phyloP scores from a whole-genome alignment of 306 rosid genomes.

The Oxytropis ochrocephala region DNA sequence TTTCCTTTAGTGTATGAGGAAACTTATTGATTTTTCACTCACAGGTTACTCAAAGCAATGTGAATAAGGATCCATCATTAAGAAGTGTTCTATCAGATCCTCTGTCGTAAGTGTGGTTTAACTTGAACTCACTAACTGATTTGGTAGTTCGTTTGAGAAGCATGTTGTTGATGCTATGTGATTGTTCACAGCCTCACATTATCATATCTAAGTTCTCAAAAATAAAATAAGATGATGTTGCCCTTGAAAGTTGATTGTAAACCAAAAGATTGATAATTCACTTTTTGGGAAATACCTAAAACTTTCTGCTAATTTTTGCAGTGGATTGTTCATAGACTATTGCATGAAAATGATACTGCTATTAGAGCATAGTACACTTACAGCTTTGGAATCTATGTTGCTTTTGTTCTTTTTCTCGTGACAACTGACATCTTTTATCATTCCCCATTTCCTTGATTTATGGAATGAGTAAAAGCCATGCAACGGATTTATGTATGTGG shows the following conservation, averaged over 20 bases:
- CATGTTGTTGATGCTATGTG: constrained; percentile 2
- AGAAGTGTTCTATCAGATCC: constrained; percentile 94
- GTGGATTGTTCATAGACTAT: not conserved
- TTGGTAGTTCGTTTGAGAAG: constrained; percentile 7
- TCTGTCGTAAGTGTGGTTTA: constrained; percentile 67
- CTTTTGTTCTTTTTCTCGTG: not conserved
- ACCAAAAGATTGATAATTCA: not conserved
- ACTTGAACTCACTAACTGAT: not conserved
- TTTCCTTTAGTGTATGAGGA: constrained; percentile 4
- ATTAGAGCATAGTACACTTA: not conserved
- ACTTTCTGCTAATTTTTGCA: constrained; percentile 8
- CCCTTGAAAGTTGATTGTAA: not conserved
- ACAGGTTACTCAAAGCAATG: constrained; percentile 57
- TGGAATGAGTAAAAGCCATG: not conserved
- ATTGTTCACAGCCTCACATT: not conserved
- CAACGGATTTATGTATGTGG: not conserved
- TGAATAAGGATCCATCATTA: constrained; percentile 69
- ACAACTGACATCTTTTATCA: constrained; percentile 11
- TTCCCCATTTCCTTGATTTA: constrained; percentile 11
- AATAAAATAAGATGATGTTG: not conserved
- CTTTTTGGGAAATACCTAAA: not conserved
- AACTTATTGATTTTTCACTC: constrained; percentile 16
- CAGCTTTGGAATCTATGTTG: not conserved
- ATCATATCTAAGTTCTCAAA: not conserved
- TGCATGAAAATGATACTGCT: not conserved